Percentiles rank a stretch among this genome's conserved stretches.
phyloP scores from a whole-genome alignment of 805 yeast genomes.

The Zygotorulaspora danielsina region DNA sequence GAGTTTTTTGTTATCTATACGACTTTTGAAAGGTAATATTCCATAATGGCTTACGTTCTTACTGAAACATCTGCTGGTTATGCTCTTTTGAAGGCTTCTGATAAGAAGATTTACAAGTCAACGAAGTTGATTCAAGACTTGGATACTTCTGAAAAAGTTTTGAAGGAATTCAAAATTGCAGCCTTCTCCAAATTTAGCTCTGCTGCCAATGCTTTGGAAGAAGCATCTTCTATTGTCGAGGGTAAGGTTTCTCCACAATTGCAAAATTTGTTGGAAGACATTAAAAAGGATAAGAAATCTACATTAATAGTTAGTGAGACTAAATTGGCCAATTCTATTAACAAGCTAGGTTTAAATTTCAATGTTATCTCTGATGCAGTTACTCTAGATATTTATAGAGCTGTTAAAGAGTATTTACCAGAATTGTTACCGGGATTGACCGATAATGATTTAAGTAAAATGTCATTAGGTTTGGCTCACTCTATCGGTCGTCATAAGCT shows the following conservation, averaged over 20 bases:
- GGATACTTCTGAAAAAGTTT: conserved; percentile 76
- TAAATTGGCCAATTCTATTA: conserved; percentile 92
- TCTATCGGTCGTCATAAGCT: conserved; percentile 97
- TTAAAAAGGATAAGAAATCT: conserved; percentile 76
- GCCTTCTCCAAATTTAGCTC: conserved; percentile 92
- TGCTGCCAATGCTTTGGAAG: conserved; percentile 95
- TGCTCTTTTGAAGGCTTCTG: conserved; percentile 94
- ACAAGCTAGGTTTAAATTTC: conserved; percentile 85
- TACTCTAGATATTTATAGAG: conserved; percentile 89
- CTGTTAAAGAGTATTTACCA: conserved; percentile 90
- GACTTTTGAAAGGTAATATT: conserved; percentile 1
- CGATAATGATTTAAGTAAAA: conserved; percentile 78
- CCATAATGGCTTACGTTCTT: conserved; percentile 74
- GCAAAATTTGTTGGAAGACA: conserved; percentile 67
- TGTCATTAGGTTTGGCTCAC: conserved; percentile 98
- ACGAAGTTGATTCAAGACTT: conserved; percentile 68
- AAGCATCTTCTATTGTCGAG: conserved; percentile 85
- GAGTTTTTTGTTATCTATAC: not conserved
- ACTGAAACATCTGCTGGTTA: conserved; percentile 99
- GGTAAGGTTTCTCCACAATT: conserved; percentile 89
- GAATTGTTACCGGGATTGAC: conserved; percentile 90
- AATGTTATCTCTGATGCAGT: conserved; percentile 93
- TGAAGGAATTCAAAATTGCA: conserved; percentile 86
- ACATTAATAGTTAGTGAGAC: conserved; percentile 91
- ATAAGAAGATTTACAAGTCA: conserved; percentile 92